Percentiles rank a stretch among this genome's conserved stretches.
These are phyloP conservation scores for Solidago caesia DNA, from an alignment of 129 eudicot genomes.

Conservation along the genomic window DNA sequence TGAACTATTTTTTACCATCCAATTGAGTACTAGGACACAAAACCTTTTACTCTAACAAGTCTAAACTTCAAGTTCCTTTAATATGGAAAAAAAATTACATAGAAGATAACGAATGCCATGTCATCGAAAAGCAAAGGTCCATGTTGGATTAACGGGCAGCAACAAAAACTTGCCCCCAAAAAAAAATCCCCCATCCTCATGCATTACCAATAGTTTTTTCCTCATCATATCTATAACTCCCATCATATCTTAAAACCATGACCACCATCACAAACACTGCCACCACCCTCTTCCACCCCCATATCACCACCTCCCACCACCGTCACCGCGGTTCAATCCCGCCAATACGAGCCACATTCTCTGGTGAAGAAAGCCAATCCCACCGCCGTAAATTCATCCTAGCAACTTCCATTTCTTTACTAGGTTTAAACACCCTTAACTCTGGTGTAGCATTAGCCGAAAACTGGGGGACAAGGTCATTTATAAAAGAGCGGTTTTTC, in stretches of 20 bases:
- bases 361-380: conserved; percentile 35
- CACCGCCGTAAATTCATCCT: conserved; percentile 47
- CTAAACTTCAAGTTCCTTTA: not conserved
- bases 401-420: conserved; percentile 48
- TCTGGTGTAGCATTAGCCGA: conserved; percentile 51
- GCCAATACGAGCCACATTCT: conserved; percentile 36
- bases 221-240: not conserved
- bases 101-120: conserved; percentile 56
- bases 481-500: conserved; percentile 62
- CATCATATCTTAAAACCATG: conserved; percentile 38
- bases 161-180: conserved; percentile 27
- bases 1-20: too few species aligned
- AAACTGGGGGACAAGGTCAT: conserved; percentile 79
- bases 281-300: conserved; percentile 45
- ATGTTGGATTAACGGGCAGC: conserved; percentile 46
- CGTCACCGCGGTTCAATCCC: conserved; percentile 25
- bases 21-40: too few species aligned
- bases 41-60: too few species aligned
- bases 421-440: conserved; percentile 36
- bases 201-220: conserved; percentile 15
- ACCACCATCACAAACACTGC: conserved; percentile 38
- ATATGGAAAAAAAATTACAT: not conserved
- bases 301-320: conserved; percentile 38
- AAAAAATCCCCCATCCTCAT: not conserved
- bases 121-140: conserved; percentile 60